Evolutionary conservation across 805 yeast species (phyloP).

Genomic region (Suhomyces faveliae): DNA sequence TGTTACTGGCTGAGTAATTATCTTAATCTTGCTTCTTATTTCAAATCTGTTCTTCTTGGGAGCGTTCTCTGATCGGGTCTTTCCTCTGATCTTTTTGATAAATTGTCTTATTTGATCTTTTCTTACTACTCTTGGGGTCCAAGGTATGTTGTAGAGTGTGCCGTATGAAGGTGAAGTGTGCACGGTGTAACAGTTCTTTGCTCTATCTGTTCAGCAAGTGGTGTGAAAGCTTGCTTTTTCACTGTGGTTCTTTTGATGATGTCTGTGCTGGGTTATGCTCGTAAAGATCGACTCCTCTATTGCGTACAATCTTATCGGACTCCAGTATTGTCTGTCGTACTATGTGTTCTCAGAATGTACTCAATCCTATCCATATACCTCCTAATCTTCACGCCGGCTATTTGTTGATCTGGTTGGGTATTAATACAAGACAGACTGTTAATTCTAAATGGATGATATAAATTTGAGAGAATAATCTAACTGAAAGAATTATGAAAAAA

Average conservation of each 20-base stretch:
- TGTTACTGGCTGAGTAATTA: too few species aligned
- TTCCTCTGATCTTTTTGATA: neutral
- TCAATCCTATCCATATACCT: neutral
- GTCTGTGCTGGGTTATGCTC: neutral
- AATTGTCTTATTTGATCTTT: too few species aligned
- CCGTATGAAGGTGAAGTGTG: neutral
- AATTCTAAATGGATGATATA: constrained; percentile 4
- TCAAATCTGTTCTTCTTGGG: too few species aligned
- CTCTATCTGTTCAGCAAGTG: neutral
- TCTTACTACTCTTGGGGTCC: neutral
- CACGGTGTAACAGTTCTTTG: neutral
- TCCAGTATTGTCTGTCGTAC: neutral
- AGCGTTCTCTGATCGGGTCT: too few species aligned
- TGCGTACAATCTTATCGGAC: neutral
- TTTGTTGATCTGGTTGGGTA: constrained; percentile 4
- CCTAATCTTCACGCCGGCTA: neutral
- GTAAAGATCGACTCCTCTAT: neutral
- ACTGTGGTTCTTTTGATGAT: neutral
- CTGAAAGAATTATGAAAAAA: constrained; percentile 7
- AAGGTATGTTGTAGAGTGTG: neutral
- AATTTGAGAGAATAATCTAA: constrained; percentile 6
- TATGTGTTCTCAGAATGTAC: neutral
- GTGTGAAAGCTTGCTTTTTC: neutral
- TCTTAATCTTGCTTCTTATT: too few species aligned
- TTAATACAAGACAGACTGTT: constrained; percentile 2